Conservation (phyloP, 495 filamentous ascomycete species). For the Tuber indicum region DNA sequence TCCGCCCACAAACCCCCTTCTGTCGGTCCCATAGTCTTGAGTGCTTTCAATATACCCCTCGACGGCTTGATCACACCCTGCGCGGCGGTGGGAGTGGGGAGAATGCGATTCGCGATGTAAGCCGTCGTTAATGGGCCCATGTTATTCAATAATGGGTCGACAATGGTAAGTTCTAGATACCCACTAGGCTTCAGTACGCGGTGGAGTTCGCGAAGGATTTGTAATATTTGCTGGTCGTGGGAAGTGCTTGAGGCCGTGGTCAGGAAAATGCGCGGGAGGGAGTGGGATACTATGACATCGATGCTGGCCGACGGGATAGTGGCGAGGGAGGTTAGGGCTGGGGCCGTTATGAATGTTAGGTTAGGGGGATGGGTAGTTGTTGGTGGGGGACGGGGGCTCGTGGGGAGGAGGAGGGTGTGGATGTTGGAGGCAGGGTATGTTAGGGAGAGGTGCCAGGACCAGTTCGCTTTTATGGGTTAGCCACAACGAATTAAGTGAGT, state of each 20-base stretch:
- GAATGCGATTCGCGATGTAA: conserved; percentile 31
- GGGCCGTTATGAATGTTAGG: conserved; percentile 17
- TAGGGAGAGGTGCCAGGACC: conserved; percentile 37
- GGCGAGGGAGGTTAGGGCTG: conserved; percentile 20
- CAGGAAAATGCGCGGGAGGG: conserved; percentile 19
- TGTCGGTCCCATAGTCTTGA: conserved; percentile 11
- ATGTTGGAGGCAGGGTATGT: conserved; percentile 36
- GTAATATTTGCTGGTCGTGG: conserved; percentile 19
- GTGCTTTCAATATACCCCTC: conserved; percentile 26
- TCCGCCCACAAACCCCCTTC: conserved; percentile 22
- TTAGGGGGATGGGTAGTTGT: conserved; percentile 20
- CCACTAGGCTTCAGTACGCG: conserved; percentile 39
- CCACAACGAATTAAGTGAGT: conserved; percentile 10
- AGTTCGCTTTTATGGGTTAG: conserved; percentile 25
- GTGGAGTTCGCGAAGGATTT: conserved; percentile 30
- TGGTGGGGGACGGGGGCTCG: conserved; percentile 14
- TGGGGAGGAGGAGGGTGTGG: conserved; percentile 28
- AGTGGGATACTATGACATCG: conserved; percentile 31
- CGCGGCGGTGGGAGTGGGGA: conserved; percentile 8
- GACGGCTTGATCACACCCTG: conserved; percentile 26
- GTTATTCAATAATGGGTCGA: conserved; percentile 38
- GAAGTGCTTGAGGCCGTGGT: conserved; percentile 11
- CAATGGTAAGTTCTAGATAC: conserved; percentile 35
- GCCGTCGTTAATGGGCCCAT: conserved; percentile 35
- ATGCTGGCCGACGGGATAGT: conserved; percentile 17